A percentile compares a stretch with the other conserved stretches of the same genome.
phyloP scores from a whole-genome alignment of 1,139 yeast species.

The Saccharomyces pastorianus region DNA sequence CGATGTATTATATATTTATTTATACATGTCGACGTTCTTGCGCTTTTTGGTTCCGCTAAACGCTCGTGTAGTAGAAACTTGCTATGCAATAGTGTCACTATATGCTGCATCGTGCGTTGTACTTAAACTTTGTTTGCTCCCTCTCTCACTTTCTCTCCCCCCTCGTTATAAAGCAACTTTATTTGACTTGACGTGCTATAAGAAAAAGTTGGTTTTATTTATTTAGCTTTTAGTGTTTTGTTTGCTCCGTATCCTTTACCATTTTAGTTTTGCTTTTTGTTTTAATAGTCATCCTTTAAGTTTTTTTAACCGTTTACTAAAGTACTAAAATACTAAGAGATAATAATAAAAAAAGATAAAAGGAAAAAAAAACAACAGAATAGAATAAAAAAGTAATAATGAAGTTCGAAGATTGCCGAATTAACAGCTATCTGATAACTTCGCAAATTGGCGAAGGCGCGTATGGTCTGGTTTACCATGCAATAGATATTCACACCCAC shows the following conservation, averaged over 20 bases:
- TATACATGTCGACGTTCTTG: neutral
- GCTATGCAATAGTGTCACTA: neutral
- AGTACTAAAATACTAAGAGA: too few relatives aligned
- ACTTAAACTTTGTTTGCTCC: too few relatives aligned
- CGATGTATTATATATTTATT: neutral
- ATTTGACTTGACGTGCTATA: too few relatives aligned
- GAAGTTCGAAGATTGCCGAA: slow-evolving; percentile 26
- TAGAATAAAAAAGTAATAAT: neutral
- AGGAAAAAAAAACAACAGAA: neutral
- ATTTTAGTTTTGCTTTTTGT: too few relatives aligned
- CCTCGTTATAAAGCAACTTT: too few relatives aligned
- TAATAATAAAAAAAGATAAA: neutral
- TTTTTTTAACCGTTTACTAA: neutral
- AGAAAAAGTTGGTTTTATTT: too few relatives aligned
- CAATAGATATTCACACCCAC: slow-evolving; percentile 46
- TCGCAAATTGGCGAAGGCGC: slow-evolving; percentile 71
- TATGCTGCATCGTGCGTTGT: too few relatives aligned
- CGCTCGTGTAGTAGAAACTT: neutral
- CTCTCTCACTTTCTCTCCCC: too few relatives aligned
- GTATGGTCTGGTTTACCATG: slow-evolving; percentile 75
- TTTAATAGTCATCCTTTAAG: neutral
- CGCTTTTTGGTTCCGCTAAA: neutral
- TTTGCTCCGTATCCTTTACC: too few relatives aligned
- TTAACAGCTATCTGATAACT: slow-evolving; percentile 25
- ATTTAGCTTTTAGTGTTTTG: too few relatives aligned